Conservation (phyloP, 257 asterid species). For the Lantana camara region DNA sequence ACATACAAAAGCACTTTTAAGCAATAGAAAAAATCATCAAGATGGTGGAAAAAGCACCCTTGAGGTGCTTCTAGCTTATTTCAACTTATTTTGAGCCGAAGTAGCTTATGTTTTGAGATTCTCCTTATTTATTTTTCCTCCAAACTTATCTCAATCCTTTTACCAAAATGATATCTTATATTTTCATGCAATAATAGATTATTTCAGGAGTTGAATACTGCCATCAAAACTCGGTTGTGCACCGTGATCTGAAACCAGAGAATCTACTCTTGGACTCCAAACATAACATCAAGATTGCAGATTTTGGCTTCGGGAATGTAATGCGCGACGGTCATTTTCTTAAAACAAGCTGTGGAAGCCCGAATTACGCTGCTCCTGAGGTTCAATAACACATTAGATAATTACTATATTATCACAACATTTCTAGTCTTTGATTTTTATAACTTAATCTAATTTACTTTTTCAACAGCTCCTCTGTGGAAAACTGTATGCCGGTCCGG, state of each 20-base stretch:
- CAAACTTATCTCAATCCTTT: too few relatives aligned
- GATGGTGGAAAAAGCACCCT: too few relatives aligned
- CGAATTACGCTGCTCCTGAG: constrained; percentile 85
- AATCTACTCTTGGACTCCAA: constrained; percentile 63
- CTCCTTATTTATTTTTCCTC: too few relatives aligned
- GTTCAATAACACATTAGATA: constrained; percentile 22
- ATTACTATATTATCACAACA: too few relatives aligned
- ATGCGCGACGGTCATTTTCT: constrained; percentile 72
- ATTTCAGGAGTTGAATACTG: constrained; percentile 68
- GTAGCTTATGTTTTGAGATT: too few relatives aligned
- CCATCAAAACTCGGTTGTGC: constrained; percentile 58
- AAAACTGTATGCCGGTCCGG: constrained; percentile 76
- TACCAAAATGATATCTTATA: not conserved
- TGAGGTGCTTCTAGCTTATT: too few relatives aligned
- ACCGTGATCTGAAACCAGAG: constrained; percentile 77
- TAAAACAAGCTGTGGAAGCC: constrained; percentile 67
- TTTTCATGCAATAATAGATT: constrained; percentile 42
- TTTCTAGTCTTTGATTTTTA: too few relatives aligned
- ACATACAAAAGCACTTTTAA: too few relatives aligned
- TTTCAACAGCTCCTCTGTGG: constrained; percentile 45
- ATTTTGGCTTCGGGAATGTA: constrained; percentile 62
- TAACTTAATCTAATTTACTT: constrained; percentile 13
- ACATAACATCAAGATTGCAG: constrained; percentile 56
- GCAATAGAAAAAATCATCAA: too few relatives aligned
- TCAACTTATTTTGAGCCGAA: too few relatives aligned